Evolutionary conservation across 2,329 filamentous ascomycete genomes (phyloP).

Genomic region (Aurifilum marmelostoma): DNA sequence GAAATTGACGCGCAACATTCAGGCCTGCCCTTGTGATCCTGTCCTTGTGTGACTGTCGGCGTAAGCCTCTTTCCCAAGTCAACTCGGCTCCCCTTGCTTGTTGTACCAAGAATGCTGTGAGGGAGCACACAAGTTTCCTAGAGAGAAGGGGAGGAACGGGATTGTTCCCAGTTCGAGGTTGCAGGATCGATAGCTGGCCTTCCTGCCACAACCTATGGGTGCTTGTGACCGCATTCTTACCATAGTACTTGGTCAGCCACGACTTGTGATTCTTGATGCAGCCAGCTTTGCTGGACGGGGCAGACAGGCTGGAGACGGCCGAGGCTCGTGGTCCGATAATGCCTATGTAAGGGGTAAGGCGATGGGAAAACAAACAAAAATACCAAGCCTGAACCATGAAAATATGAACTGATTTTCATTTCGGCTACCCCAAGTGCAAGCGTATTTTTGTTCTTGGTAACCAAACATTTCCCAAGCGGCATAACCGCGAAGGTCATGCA

Average conservation of each 20-base stretch:
- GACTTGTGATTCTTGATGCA: not conserved
- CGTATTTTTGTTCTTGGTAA: not conserved
- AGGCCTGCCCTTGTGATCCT: slow-evolving; percentile 1
- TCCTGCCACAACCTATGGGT: not conserved
- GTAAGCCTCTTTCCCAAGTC: not conserved
- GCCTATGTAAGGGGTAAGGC: not conserved
- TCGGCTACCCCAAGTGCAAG: slow-evolving; percentile 6
- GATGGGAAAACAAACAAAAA: not conserved
- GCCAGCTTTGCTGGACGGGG: not conserved
- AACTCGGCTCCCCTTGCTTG: not conserved
- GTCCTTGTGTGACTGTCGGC: not conserved
- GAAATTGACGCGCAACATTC: not conserved
- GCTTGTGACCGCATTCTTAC: not conserved
- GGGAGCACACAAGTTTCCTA: not conserved
- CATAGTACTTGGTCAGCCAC: not conserved
- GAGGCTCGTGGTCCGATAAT: not conserved
- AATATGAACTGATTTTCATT: slow-evolving; percentile 1
- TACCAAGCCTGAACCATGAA: not conserved
- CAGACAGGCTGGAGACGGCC: not conserved
- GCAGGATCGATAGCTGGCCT: not conserved
- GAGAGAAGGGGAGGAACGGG: not conserved
- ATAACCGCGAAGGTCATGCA: slow-evolving; percentile 5
- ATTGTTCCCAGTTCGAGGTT: too few relatives aligned
- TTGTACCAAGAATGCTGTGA: not conserved
- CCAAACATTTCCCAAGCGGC: slow-evolving; percentile 3